phyloP scores from a whole-genome alignment of 495 filamentous ascomycete genomes.

The Beverwykella pulmonaria region DNA sequence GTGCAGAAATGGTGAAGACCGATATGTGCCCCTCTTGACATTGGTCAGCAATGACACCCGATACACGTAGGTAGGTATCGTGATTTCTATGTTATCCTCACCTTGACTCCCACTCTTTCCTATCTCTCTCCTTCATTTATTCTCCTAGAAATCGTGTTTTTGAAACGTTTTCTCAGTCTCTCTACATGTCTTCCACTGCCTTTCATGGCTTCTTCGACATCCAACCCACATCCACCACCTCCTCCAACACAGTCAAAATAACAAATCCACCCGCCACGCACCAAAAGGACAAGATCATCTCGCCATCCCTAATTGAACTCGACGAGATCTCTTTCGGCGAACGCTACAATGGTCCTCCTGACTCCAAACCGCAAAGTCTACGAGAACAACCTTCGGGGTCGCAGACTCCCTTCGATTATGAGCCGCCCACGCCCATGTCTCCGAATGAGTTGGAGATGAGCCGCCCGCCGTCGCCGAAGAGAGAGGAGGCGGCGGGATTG shows the following conservation, averaged over 20 bases:
- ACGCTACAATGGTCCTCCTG: conserved; percentile 24
- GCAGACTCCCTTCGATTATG: conserved; percentile 1
- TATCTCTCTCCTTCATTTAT: conserved; percentile 4
- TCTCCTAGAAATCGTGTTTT: not conserved
- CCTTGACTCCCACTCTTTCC: not conserved
- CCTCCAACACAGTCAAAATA: not conserved
- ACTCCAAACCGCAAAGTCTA: not conserved
- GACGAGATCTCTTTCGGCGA: conserved; percentile 16
- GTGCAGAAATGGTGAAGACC: not conserved
- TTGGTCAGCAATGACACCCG: conserved; percentile 23
- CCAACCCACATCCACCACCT: conserved; percentile 8
- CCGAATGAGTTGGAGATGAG: conserved; percentile 60
- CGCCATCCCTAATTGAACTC: conserved; percentile 26
- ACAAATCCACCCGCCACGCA: conserved; percentile 25
- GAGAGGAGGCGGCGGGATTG: conserved; percentile 47
- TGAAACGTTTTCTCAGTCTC: not conserved
- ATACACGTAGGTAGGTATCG: not conserved
- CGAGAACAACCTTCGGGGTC: not conserved
- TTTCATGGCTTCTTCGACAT: conserved; percentile 34
- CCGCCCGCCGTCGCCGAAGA: conserved; percentile 49
- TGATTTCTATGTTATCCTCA: not conserved
- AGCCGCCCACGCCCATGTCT: conserved; percentile 46
- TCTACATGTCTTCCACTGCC: conserved; percentile 22
- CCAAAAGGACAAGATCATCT: conserved; percentile 10
- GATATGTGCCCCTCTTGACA: not conserved